Percentiles rank a stretch among this genome's conserved stretches.
These are phyloP conservation scores for Ephemerocybe angulata DNA, from an alignment of 768 basidiomycete species.

Conservation along the genomic window DNA sequence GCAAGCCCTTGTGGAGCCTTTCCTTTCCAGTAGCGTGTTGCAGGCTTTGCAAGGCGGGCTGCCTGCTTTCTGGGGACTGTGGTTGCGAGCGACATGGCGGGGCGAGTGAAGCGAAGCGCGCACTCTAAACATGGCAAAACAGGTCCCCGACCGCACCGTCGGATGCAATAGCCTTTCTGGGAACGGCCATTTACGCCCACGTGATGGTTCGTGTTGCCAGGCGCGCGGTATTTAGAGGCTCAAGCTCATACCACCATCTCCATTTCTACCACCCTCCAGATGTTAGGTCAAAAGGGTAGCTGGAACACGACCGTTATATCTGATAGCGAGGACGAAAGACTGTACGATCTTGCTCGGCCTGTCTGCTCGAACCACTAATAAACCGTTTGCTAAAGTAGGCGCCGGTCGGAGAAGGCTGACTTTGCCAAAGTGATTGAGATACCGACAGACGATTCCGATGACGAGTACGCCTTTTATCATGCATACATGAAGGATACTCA, in stretches of 20 bases:
- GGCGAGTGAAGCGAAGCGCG: background rate
- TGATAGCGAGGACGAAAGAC: conserved; percentile 48
- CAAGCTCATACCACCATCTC: background rate
- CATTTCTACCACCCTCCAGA: background rate
- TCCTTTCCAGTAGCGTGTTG: conserved; percentile 86
- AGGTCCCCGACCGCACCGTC: background rate
- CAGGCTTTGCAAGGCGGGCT: conserved; percentile 74
- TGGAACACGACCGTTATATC: conserved; percentile 33
- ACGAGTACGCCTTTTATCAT: background rate
- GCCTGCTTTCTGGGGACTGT: conserved; percentile 58
- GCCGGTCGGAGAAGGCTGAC: too few species aligned
- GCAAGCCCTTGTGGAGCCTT: conserved; percentile 76
- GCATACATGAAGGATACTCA: background rate
- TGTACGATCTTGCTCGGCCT: too few species aligned
- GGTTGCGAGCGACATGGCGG: conserved; percentile 22
- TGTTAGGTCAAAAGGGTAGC: conserved; percentile 3
- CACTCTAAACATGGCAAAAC: conserved; percentile 9
- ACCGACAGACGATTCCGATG: background rate
- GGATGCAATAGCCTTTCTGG: background rate
- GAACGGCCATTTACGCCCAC: background rate
- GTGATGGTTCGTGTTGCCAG: conserved; percentile 4
- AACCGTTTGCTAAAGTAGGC: too few species aligned
- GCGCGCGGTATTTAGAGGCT: background rate
- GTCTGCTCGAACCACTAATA: too few species aligned
- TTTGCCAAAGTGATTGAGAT: conserved; percentile 2